phyloP scores from a whole-genome alignment of 768 basidiomycete genomes.

The Termitomyces sp. region DNA sequence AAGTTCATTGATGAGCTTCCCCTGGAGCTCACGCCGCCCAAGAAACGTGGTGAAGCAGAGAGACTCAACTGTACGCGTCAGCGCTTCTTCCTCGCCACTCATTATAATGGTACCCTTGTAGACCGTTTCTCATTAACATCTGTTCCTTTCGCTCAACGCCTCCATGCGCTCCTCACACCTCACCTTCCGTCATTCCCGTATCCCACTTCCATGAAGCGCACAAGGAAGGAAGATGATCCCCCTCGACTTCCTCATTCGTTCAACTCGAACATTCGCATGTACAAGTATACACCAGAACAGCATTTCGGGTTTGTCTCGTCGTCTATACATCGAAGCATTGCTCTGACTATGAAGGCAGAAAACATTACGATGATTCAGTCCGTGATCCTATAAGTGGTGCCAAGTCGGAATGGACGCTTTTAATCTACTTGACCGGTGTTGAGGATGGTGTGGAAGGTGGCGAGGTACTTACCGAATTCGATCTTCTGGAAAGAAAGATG shows the following conservation, averaged over 20 bases:
- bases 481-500: neutral
- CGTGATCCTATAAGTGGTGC: slow-evolving; percentile 52
- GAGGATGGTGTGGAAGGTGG: slow-evolving; percentile 75
- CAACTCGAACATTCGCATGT: slow-evolving; percentile 72
- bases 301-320: slow-evolving; percentile 50
- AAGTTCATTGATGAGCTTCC: slow-evolving; percentile 57
- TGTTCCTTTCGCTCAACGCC: slow-evolving; percentile 46
- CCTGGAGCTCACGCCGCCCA: slow-evolving; percentile 63
- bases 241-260: slow-evolving; percentile 47
- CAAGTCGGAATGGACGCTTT: slow-evolving; percentile 73
- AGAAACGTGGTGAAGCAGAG: slow-evolving; percentile 69
- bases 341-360: slow-evolving; percentile 21
- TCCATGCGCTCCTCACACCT: slow-evolving; percentile 46
- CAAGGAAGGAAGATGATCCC: slow-evolving; percentile 1
- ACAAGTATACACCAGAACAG: slow-evolving; percentile 59
- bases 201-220: slow-evolving; percentile 32
- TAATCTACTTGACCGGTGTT: slow-evolving; percentile 66
- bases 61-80: slow-evolving; percentile 57
- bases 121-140: slow-evolving; percentile 63
- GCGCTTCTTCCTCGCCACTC: neutral
- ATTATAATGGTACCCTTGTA: slow-evolving; percentile 17
- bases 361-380: slow-evolving; percentile 74
- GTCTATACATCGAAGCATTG: neutral
- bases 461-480: slow-evolving; percentile 34
- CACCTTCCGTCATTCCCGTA: slow-evolving; percentile 54